phyloP scores from a whole-genome alignment of 805 yeast genomes.

The Wickerhamiella vanderwaltii region DNA sequence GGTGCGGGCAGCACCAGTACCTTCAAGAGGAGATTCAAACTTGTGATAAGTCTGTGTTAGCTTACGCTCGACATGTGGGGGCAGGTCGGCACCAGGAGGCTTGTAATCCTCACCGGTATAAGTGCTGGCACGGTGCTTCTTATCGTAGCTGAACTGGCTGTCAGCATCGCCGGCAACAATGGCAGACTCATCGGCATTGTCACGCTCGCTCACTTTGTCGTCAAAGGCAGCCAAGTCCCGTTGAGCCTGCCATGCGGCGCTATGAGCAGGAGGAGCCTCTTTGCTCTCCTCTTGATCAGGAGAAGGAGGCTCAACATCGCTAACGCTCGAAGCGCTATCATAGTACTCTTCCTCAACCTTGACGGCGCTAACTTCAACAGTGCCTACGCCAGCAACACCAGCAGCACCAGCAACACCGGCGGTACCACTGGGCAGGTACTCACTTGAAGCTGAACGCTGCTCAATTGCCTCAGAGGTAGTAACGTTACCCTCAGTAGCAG shows the following conservation, averaged over 20 bases:
- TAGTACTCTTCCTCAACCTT: not conserved
- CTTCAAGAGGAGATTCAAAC: constrained; percentile 22
- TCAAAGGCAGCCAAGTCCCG: constrained; percentile 18
- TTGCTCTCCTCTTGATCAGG: not conserved
- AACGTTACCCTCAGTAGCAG: not conserved
- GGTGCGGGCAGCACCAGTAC: constrained; percentile 26
- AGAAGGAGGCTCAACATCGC: not conserved
- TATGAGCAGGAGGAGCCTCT: constrained; percentile 8
- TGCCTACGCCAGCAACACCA: constrained; percentile 1
- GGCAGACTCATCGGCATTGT: constrained; percentile 9
- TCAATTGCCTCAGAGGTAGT: not conserved
- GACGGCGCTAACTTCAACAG: not conserved
- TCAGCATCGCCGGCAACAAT: constrained; percentile 19
- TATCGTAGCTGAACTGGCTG: constrained; percentile 27
- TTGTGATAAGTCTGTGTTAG: constrained; percentile 26
- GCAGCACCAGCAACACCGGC: constrained; percentile 2
- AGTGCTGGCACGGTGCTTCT: constrained; percentile 23
- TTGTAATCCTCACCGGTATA: constrained; percentile 20
- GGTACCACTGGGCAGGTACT: not conserved
- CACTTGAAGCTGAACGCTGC: too few species aligned
- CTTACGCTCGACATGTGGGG: constrained; percentile 26
- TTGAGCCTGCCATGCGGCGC: constrained; percentile 20
- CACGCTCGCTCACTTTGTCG: constrained; percentile 2
- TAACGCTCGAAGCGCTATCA: constrained; percentile 3
- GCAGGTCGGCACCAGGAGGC: constrained; percentile 24